These are phyloP conservation scores for Lactarius pseudohatsudake DNA, from an alignment of 768 basidiomycete species.

Conservation along the genomic window DNA sequence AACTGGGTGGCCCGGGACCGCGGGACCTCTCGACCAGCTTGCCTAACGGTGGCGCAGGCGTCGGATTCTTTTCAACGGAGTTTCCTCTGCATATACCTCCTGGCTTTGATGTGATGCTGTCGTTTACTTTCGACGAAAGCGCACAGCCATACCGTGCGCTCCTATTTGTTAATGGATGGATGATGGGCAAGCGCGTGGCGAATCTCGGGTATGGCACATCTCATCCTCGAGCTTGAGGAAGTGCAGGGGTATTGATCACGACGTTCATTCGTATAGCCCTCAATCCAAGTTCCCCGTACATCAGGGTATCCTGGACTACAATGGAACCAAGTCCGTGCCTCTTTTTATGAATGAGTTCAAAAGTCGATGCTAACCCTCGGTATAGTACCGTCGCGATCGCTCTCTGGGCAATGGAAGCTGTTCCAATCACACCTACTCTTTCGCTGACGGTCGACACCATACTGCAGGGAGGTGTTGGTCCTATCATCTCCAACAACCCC, in stretches of 20 bases:
- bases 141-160: conserved; percentile 69
- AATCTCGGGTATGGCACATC: conserved; percentile 33
- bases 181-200: conserved; percentile 67
- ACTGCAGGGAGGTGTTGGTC: conserved; percentile 28
- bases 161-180: conserved; percentile 86
- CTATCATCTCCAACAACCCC: conserved; percentile 31
- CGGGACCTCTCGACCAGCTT: conserved; percentile 61
- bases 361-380: not conserved
- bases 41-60: conserved; percentile 57
- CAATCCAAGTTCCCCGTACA: conserved; percentile 83
- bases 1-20: conserved; percentile 47
- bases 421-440: conserved; percentile 31
- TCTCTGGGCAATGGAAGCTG: conserved; percentile 38
- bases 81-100: conserved; percentile 61
- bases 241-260: not conserved
- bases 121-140: conserved; percentile 65
- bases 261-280: conserved; percentile 45
- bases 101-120: conserved; percentile 65
- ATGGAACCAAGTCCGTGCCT: conserved; percentile 61
- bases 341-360: conserved; percentile 10
- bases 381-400: conserved; percentile 31
- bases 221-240: conserved; percentile 8
- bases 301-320: conserved; percentile 74
- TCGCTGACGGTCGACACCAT: conserved; percentile 33
- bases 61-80: conserved; percentile 80